phyloP scores from a whole-genome alignment of 2,329 filamentous ascomycete genomes.

The Cladosporium velox region DNA sequence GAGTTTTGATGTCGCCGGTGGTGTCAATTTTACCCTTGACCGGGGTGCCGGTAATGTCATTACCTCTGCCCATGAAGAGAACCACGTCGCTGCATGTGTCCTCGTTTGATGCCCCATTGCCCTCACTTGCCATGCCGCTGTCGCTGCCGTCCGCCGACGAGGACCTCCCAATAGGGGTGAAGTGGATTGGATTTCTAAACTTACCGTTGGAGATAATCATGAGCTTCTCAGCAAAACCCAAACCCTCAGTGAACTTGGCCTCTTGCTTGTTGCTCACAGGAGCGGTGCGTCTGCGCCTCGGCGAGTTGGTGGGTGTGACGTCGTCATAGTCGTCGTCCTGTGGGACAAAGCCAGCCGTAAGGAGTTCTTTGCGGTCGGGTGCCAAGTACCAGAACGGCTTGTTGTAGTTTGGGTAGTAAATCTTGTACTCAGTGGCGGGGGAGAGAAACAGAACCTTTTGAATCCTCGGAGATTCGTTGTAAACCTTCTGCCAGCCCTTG shows the following conservation, averaged over 20 bases:
- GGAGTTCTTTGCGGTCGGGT: not conserved
- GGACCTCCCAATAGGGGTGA: not conserved
- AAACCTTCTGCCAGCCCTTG: slow-evolving; percentile 8
- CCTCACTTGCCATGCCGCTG: not conserved
- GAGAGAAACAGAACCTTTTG: not conserved
- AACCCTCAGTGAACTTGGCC: not conserved
- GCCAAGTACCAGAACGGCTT: not conserved
- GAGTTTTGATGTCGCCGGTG: not conserved
- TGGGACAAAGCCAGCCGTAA: not conserved
- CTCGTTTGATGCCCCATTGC: not conserved
- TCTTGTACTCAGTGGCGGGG: not conserved
- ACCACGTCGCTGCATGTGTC: not conserved
- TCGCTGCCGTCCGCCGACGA: not conserved
- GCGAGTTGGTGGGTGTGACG: not conserved
- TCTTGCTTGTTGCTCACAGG: not conserved
- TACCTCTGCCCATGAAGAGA: not conserved
- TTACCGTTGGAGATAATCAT: not conserved
- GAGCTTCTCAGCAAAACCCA: not conserved
- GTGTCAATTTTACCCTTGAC: not conserved
- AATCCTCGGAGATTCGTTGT: not conserved
- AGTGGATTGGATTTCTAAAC: not conserved
- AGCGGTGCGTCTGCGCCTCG: not conserved
- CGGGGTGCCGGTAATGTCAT: not conserved
- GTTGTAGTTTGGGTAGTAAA: not conserved
- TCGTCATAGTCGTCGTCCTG: not conserved